Percentiles rank a stretch among this genome's conserved stretches.
These are phyloP conservation scores for Coriolopsis trogii DNA, from an alignment of 1,284 basidiomycete genomes.

Conservation along the genomic window DNA sequence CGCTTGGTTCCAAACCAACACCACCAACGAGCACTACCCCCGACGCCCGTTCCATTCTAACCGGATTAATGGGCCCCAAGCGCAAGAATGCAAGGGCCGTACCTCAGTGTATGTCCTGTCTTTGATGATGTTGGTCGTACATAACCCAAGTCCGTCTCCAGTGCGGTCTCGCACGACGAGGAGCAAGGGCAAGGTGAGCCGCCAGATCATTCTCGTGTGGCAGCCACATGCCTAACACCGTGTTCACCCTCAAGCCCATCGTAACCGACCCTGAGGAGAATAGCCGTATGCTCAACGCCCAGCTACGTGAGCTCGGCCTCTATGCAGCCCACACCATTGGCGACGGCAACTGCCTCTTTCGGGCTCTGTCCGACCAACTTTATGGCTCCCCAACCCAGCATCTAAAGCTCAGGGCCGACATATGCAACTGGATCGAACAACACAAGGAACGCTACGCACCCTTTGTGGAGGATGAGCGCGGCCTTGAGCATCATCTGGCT, in stretches of 20 bases:
- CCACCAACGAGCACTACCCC: no score
- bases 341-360: constrained; percentile 89
- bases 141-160: constrained; percentile 35
- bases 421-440: constrained; percentile 81
- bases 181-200: constrained; percentile 57
- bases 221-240: constrained; percentile 19
- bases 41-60: constrained; percentile 5
- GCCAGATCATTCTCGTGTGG: constrained; percentile 12
- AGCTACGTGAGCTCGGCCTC: constrained; percentile 73
- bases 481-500: constrained; percentile 68
- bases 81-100: constrained; percentile 35
- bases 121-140: constrained; percentile 5
- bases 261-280: constrained; percentile 61
- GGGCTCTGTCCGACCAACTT: constrained; percentile 80
- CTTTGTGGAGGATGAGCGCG: constrained; percentile 88
- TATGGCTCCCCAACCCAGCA: constrained; percentile 79
- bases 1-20: constrained; percentile 22
- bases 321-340: constrained; percentile 81
- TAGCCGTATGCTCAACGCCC: constrained; percentile 64
- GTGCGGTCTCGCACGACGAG: constrained; percentile 69
- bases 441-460: constrained; percentile 79
- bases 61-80: constrained; percentile 34
- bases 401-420: constrained; percentile 66
- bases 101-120: constrained; percentile 34
- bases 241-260: constrained; percentile 42